Base-by-base conservation (phyloP, 2,329 filamentous ascomycete species). In the Fusarium sp. region DNA sequence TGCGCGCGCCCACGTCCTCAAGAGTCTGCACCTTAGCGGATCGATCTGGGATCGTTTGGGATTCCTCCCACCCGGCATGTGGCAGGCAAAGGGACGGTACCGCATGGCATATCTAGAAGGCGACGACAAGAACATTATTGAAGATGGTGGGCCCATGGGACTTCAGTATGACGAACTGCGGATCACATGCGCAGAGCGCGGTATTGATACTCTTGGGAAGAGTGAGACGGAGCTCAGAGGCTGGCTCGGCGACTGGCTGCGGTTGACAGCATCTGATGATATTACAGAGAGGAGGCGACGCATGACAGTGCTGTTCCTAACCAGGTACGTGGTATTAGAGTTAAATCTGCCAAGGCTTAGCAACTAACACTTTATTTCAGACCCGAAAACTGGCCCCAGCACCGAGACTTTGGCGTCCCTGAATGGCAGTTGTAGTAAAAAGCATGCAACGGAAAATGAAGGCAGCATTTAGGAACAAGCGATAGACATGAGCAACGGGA, bases 141-240 rank as follows among this genome's bases (percentile, higher is more conserved):
- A 86, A 40, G 88, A 90, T 56, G 93, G 93, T 1, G 93, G 92
- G 0, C 79, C 80, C 10, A 78, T 78, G 63, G 87, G 83, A 25
- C 84, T 97, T 76, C 87, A 88, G 72, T 83, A 83, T 9, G 88
- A 89, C 43, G 94, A 97, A 85, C 84, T 95, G 22, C 84, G 85
- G 69, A 87, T 94, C 68, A 94, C 94, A 15, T 93, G 93, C 77
- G 87, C 90, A 66, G 93, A 95, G 73, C 87, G 93, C 15, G 94
- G 92, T 1, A 86, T 93, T 38, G 84, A 90, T 75, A 86, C 90
- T 11, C 74, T 90, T 30, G 87, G 83, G 4, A 87, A 87, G 66
- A 89, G 88, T 25, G 90, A 94, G 76, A 81, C 82, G 2, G 88
- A 90, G 69, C 77, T 95, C 72, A 82, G 87, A 69, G 79, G 77